These are phyloP conservation scores for Trichoderma reesei DNA, from an alignment of 495 filamentous ascomycete species.

Conservation along the genomic window DNA sequence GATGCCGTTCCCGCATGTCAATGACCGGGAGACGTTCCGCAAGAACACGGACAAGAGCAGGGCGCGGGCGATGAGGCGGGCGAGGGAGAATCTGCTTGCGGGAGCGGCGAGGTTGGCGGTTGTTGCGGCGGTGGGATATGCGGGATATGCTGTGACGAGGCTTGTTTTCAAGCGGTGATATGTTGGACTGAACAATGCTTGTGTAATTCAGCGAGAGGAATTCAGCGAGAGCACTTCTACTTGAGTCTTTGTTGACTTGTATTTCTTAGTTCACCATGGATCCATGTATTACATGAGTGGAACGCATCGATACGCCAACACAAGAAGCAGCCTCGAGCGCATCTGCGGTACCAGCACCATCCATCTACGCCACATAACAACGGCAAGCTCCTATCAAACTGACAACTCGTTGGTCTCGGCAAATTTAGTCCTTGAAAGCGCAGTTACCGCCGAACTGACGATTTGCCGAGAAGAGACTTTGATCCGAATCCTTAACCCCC, in stretches of 20 bases:
- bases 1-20: conserved; percentile 31
- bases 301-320: too few relatives aligned
- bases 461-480: not conserved
- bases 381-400: too few relatives aligned
- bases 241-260: too few relatives aligned
- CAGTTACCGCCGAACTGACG: not conserved
- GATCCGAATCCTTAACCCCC: not conserved
- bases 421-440: too few relatives aligned
- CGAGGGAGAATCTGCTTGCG: not conserved
- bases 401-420: too few relatives aligned
- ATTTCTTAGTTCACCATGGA: too few relatives aligned
- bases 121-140: not conserved
- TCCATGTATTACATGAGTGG: too few relatives aligned
- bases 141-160: not conserved
- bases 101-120: not conserved
- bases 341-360: too few relatives aligned
- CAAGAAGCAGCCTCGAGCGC: too few relatives aligned
- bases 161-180: not conserved
- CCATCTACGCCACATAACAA: too few relatives aligned
- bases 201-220: too few relatives aligned
- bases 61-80: not conserved
- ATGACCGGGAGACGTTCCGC: conserved; percentile 21
- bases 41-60: not conserved
- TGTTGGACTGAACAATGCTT: not conserved
- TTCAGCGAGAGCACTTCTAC: too few relatives aligned